Evolutionary conservation across 1,284 basidiomycete species (phyloP).

Genomic region (Earliella scabrosa): DNA sequence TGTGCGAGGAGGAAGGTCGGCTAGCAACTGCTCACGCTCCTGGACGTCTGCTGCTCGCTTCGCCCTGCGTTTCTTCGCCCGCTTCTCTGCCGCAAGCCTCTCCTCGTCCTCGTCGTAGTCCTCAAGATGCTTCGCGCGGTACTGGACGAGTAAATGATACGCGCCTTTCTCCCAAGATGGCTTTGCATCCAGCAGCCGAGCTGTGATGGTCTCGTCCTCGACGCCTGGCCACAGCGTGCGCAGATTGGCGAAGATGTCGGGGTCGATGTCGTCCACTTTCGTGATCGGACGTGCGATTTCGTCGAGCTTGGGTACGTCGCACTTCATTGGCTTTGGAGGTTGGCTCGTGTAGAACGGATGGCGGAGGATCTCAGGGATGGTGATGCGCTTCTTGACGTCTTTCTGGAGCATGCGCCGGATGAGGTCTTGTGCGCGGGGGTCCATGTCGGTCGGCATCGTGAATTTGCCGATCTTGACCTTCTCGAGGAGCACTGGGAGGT

Average conservation of each 20-base stretch:
- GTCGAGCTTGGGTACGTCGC: constrained; percentile 67
- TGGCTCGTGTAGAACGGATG: constrained; percentile 91
- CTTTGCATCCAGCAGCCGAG: constrained; percentile 64
- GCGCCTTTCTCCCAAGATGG: constrained; percentile 94
- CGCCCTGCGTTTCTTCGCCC: constrained; percentile 32
- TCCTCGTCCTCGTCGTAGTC: constrained; percentile 67
- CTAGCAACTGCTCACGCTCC: constrained; percentile 19
- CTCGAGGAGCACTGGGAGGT: constrained; percentile 76
- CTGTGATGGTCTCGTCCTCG: constrained; percentile 72
- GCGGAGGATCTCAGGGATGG: constrained; percentile 83
- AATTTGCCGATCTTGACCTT: constrained; percentile 88
- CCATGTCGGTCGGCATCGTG: constrained; percentile 83
- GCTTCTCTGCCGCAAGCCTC: constrained; percentile 36
- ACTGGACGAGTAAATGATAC: constrained; percentile 84
- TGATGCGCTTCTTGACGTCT: constrained; percentile 84
- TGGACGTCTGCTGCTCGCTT: constrained; percentile 19
- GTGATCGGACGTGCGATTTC: constrained; percentile 72
- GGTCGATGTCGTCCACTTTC: constrained; percentile 72
- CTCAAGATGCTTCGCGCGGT: constrained; percentile 72
- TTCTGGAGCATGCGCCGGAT: constrained; percentile 88
- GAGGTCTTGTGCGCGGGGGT: constrained; percentile 80
- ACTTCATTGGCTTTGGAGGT: constrained; percentile 51
- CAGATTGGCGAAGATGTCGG: constrained; percentile 90
- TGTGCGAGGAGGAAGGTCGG: constrained; percentile 53
- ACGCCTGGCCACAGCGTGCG: constrained; percentile 89